These are phyloP conservation scores for Phlebiopsis gigantea DNA, from an alignment of 768 basidiomycete genomes.

Conservation along the genomic window DNA sequence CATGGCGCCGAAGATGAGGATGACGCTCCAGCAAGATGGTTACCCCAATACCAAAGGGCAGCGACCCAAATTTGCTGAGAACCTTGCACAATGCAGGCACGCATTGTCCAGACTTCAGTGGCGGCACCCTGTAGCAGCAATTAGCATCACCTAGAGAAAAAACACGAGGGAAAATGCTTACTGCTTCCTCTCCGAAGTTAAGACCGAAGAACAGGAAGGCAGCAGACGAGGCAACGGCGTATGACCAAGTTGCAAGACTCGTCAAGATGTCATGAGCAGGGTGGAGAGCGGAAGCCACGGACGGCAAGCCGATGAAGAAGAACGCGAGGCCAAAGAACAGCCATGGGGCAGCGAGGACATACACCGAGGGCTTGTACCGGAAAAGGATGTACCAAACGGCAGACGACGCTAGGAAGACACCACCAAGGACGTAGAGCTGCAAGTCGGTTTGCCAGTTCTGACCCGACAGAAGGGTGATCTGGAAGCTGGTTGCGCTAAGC, in stretches of 20 bases:
- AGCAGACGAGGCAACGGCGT: constrained; percentile 89
- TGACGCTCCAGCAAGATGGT: constrained; percentile 55
- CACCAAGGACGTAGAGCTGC: constrained; percentile 88
- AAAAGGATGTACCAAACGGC: constrained; percentile 89
- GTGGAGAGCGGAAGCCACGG: constrained; percentile 54
- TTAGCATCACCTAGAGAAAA: background rate
- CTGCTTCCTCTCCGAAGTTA: constrained; percentile 96
- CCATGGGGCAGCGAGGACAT: constrained; percentile 84
- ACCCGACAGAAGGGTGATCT: constrained; percentile 86
- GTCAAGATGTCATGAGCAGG: constrained; percentile 63
- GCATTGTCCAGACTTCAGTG: constrained; percentile 88
- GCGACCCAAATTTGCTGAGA: constrained; percentile 96
- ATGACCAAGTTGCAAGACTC: constrained; percentile 82
- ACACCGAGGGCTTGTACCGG: constrained; percentile 82
- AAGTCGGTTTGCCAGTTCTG: constrained; percentile 76
- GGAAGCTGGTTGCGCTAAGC: constrained; percentile 90
- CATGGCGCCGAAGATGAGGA: constrained; percentile 62
- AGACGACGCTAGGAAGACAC: constrained; percentile 81
- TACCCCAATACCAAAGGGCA: constrained; percentile 95
- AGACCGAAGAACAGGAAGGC: constrained; percentile 92
- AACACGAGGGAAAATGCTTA: constrained; percentile 30
- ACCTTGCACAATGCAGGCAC: constrained; percentile 91
- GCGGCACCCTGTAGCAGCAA: constrained; percentile 68
- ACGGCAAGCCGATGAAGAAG: constrained; percentile 87
- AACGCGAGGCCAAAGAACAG: constrained; percentile 88